Percentiles rank a stretch among this genome's conserved stretches.
Conservation (phyloP, 352 stramenopile species). For the Globisporangium splendens region DNA sequence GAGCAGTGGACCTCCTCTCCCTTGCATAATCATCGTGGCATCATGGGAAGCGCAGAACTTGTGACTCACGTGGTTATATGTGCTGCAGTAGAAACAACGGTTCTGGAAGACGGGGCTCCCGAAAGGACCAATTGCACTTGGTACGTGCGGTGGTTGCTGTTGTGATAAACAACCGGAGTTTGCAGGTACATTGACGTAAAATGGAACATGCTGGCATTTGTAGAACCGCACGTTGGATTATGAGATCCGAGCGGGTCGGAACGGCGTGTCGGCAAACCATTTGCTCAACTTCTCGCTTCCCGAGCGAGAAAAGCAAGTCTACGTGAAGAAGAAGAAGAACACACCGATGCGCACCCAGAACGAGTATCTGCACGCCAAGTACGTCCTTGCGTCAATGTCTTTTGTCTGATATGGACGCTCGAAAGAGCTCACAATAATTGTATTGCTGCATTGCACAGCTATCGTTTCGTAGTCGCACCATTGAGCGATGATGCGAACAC, state of each 20-base stretch:
- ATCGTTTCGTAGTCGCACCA: conserved; percentile 76
- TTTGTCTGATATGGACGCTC: conserved; percentile 4
- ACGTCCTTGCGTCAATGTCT: conserved; percentile 8
- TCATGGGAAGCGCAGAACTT: not conserved
- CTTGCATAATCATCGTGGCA: no score
- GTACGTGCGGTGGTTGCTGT: conserved; percentile 3
- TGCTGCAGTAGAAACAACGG: conserved; percentile 14
- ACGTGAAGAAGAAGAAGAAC: conserved; percentile 59
- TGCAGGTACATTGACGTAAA: conserved; percentile 8
- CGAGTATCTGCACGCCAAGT: conserved; percentile 87
- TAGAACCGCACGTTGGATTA: conserved; percentile 57
- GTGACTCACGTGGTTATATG: not conserved
- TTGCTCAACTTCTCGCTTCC: conserved; percentile 82
- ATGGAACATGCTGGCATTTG: conserved; percentile 3
- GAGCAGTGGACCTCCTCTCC: no score
- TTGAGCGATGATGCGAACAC: conserved; percentile 38
- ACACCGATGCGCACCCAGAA: conserved; percentile 59
- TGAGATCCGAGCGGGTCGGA: conserved; percentile 52
- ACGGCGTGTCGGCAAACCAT: conserved; percentile 77
- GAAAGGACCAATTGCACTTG: conserved; percentile 11
- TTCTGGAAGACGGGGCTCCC: conserved; percentile 11
- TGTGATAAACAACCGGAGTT: not conserved
- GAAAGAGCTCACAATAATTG: not conserved
- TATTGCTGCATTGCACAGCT: conserved; percentile 28
- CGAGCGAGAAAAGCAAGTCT: conserved; percentile 51